phyloP scores from a whole-genome alignment of 257 asterid species.

The Ophiorrhiza pumila region DNA sequence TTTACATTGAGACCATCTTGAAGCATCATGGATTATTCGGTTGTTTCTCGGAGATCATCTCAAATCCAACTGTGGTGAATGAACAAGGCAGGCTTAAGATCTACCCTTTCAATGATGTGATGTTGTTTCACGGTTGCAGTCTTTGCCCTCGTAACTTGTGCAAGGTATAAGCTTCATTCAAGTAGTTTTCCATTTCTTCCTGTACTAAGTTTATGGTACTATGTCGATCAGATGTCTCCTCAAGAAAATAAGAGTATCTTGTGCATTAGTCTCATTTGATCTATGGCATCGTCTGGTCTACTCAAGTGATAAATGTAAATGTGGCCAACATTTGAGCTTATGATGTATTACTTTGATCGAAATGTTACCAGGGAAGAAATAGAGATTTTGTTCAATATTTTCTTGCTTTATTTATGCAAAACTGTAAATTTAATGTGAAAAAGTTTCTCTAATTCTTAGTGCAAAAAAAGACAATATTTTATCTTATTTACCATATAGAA shows the following conservation, averaged over 20 bases:
- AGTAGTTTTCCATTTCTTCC: not conserved
- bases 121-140: constrained; percentile 47
- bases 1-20: constrained; percentile 69
- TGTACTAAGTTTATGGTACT: not conserved
- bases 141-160: constrained; percentile 83
- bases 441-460: not conserved
- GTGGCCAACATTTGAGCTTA: not conserved
- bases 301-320: not conserved
- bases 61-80: constrained; percentile 55
- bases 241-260: not conserved
- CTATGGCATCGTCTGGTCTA: not conserved
- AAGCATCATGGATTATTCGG: constrained; percentile 50
- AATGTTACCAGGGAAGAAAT: not conserved
- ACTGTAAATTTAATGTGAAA: not conserved
- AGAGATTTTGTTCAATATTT: not conserved
- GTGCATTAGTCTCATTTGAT: not conserved
- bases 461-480: not conserved
- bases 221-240: not conserved
- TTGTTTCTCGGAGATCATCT: constrained; percentile 70
- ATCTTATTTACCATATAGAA: not conserved
- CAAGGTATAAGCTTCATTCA: constrained; percentile 49
- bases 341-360: not conserved
- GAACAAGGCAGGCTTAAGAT: constrained; percentile 59
- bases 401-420: not conserved
- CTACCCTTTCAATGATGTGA: constrained; percentile 49